Evolutionary conservation across 768 basidiomycete species (phyloP), one percentile per base, ranked within the genome.

Genomic region (Kwoniella shandongensis): DNA sequence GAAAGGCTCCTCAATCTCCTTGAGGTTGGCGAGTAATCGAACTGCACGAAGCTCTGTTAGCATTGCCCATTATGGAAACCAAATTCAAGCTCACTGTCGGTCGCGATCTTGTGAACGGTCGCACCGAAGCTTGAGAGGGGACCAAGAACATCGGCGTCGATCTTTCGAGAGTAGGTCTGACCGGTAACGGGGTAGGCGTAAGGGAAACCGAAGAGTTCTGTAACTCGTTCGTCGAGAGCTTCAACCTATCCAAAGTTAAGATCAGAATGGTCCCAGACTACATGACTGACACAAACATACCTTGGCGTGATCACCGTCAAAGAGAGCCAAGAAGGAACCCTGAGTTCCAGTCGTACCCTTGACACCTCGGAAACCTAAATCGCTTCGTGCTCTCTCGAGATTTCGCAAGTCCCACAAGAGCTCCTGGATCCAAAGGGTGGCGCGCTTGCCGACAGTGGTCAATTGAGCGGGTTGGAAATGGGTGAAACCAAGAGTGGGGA

Each of bases 341-440:
- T 98, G 96, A 0, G 96, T 98, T 8, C 96, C 96, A 0, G 96
- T 99, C 0, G 96, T 98, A n/a, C 96, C 96, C 78, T 99, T 99
- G 49, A 94, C 96, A 44, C 96, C 96, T 52, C 96, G 85, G 81
- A 99, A 98, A 3, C 96, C 94, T 47, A 99, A 78, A 75, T 98
- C 94, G 61, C 89, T 86, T 22, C 90, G 81, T 0, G 89, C 91
- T 27, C 94, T 85, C 73, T 86, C 85, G 71, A 99, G 81, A 76
- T 97, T 97, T 18, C 94, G 82, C 57, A 99, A 80, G 77, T 99
- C 96, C 94, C 93, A 97, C 1, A 98, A 81, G 2, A 99, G 82
- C 70, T 99, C 96, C 81, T 99, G 94, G 36, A 98, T 85, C 96
- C 96, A 99, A 25, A 98, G 79, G 0, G 92, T 96, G 0, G 92